Evolutionary conservation across 257 asterid species (phyloP), one percentile per base, ranked within the genome.

Genomic region (Gentiana macrophylla): DNA sequence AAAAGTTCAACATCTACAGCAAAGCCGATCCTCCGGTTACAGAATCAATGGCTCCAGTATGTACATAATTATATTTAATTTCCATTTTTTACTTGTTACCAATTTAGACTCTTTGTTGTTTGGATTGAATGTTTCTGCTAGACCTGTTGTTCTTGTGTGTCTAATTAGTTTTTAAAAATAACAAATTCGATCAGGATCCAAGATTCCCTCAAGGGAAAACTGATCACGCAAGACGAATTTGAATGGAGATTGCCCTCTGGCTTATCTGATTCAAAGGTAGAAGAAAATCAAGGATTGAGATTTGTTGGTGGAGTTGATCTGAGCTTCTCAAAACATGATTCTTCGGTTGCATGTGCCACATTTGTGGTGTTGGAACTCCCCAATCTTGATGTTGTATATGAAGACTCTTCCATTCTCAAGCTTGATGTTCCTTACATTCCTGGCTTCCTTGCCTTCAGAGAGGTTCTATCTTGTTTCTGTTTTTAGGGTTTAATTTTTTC

Each of bases 381-480:
- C 12, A 78, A 86, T 15, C 81, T 80, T 37, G 71, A 72, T 65
- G 84, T 80, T 58, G 84, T 86, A 46, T 67, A 84, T 62, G 89
- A 86, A 65, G 91, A 80, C 72, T 84, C 70, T 50, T 67, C 77
- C 61, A 62, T 79, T 59, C 74, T 84, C 46, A 71, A 77, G 69
- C 83, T 90, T 57, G 65, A 67, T 8, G 62, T 82, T 44, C 94
- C 97, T 55, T 90, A 90, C 67, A 59, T 82, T 49, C 80, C 97
- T 15, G 97, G 97, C 1, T 90, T 90, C 76, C 75, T 90, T 64
- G 94, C 97, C 34, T 90, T 90, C 68, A 84, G 97, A 86, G 96
- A 90, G 94, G 95, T 83, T 7, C 64, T 48, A 5, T 36, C 45
- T 35, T 49, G 1, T 8, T 64, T 53, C 8, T 37, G 33, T 15